Base-by-base conservation (phyloP, 257 asterid species). In the Coffea eugenioides region DNA sequence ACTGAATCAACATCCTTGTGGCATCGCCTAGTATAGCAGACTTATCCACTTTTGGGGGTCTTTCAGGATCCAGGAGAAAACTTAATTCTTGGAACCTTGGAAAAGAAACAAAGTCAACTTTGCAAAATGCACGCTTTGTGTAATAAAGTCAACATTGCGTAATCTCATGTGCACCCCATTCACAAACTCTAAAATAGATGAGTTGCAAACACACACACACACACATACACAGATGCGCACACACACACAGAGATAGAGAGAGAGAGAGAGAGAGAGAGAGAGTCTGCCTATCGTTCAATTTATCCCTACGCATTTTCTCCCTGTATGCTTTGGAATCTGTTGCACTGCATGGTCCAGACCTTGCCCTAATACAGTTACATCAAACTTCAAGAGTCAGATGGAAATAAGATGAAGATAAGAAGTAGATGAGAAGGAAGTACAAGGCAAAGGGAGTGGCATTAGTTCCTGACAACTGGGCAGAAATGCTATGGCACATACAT, bases 271-370 rank as follows among this genome's bases (percentile, higher is more conserved):
- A 57, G 65, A 45, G 71, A 79, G 77, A 41, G 71, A 52, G 77
- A 68, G 84, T 77, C 36, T 88, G 82, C 95, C 89, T 88, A 79
- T 89, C 93, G 71, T 91, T 91, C 80, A 91, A 82, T 88, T 62
- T 89, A 75, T 88, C 90, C 82, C 95, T 84, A 15, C 93, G 95
- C 78, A 88, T 49, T 76, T 91, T 91, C 84, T 91, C 95, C 86
- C 81, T 89, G 36, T 80, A 75, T 49, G 95, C 92, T 83, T 91
- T 91, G 69, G 93, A 89, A 76, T 88, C 90, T 70, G 88, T 75
- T 74, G 82, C 86, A 81, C 67, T 64, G 77, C 90, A 82, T 36
- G 83, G 81, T 79, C 87, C 89, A 21, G 86, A 79, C 81, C 89
- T 85, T 66, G 69, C 73, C 79, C 93, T 89, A 57, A 48, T 54